A percentile compares a stretch with the other conserved stretches of the same genome.
phyloP scores from a whole-genome alignment of 2,329 filamentous ascomycete genomes.

The Claviceps sp. region DNA sequence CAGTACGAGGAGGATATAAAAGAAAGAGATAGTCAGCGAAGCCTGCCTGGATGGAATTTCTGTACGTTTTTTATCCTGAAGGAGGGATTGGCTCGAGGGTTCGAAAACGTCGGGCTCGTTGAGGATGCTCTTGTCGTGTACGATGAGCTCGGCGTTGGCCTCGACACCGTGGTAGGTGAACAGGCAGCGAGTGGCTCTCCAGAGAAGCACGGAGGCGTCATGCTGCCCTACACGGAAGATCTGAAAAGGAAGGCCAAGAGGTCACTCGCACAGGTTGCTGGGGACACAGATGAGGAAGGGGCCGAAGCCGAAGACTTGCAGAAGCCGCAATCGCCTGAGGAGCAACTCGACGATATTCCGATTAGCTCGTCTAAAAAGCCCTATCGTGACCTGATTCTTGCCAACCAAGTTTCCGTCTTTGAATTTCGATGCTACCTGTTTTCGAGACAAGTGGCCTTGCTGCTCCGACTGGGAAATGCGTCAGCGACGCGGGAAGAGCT shows the following conservation, averaged over 20 bases:
- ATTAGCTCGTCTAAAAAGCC: constrained; percentile 57
- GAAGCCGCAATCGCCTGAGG: constrained; percentile 23
- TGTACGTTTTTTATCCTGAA: constrained; percentile 98
- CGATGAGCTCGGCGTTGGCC: constrained; percentile 78
- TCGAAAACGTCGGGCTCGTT: constrained; percentile 90
- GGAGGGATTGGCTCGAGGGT: constrained; percentile 82
- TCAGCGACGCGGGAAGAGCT: constrained; percentile 49
- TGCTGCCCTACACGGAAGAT: constrained; percentile 62
- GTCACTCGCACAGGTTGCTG: constrained; percentile 28
- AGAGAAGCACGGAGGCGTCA: constrained; percentile 55
- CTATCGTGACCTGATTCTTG: constrained; percentile 83
- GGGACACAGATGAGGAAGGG: constrained; percentile 21
- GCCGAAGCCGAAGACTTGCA: constrained; percentile 39
- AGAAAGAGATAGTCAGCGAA: constrained; percentile 79
- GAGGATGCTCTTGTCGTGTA: constrained; percentile 93
- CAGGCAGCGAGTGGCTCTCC: constrained; percentile 46
- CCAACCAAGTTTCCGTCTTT: constrained; percentile 90
- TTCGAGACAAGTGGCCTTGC: constrained; percentile 68
- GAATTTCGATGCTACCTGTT: constrained; percentile 95
- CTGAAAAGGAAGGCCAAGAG: constrained; percentile 47
- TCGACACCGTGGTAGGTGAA: constrained; percentile 72
- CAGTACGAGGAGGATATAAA: constrained; percentile 97
- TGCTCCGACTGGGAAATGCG: constrained; percentile 71
- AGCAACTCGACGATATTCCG: constrained; percentile 42
- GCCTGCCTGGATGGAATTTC: constrained; percentile 93